A percentile compares a stretch with the other conserved stretches of the same genome.
These are phyloP conservation scores for Fomitiporia mediterranea DNA, from an alignment of 1,284 basidiomycete species.

Conservation along the genomic window DNA sequence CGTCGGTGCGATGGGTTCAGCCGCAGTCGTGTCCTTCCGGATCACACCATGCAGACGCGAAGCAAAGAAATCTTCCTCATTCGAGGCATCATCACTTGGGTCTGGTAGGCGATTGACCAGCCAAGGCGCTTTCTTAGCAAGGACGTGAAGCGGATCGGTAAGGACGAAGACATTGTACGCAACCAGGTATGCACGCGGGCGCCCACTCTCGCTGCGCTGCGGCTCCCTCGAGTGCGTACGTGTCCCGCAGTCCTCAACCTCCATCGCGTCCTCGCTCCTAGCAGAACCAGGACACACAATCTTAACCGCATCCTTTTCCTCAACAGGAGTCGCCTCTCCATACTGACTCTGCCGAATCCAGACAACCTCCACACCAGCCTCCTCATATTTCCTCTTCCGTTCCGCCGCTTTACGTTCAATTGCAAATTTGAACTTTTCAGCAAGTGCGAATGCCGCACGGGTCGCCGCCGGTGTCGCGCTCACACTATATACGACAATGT, in stretches of 20 bases:
- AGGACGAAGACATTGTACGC: constrained; percentile 87
- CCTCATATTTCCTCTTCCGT: constrained; percentile 31
- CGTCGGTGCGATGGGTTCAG: constrained; percentile 45
- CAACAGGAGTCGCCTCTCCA: constrained; percentile 2
- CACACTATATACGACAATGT: constrained; percentile 85
- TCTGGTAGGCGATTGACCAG: constrained; percentile 15
- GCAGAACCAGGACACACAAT: background rate
- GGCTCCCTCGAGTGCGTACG: background rate
- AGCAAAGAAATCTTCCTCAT: background rate
- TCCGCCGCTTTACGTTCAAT: constrained; percentile 52
- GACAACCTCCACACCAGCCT: constrained; percentile 19
- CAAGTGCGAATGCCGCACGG: constrained; percentile 50
- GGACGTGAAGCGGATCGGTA: constrained; percentile 35
- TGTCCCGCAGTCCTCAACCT: constrained; percentile 6
- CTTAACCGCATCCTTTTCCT: constrained; percentile 10
- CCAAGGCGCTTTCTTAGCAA: constrained; percentile 20
- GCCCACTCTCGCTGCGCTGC: background rate
- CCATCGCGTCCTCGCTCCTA: constrained; percentile 8
- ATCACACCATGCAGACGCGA: background rate
- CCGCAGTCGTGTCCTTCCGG: constrained; percentile 34
- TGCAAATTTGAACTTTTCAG: constrained; percentile 54
- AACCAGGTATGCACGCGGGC: constrained; percentile 36
- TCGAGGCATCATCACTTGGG: background rate
- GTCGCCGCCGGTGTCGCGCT: constrained; percentile 38
- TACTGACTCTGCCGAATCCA: constrained; percentile 13